Percentiles rank a stretch among this genome's conserved stretches.
Evolutionary conservation across 495 filamentous ascomycete species (phyloP).

Genomic region (Cenococcum geophilum): DNA sequence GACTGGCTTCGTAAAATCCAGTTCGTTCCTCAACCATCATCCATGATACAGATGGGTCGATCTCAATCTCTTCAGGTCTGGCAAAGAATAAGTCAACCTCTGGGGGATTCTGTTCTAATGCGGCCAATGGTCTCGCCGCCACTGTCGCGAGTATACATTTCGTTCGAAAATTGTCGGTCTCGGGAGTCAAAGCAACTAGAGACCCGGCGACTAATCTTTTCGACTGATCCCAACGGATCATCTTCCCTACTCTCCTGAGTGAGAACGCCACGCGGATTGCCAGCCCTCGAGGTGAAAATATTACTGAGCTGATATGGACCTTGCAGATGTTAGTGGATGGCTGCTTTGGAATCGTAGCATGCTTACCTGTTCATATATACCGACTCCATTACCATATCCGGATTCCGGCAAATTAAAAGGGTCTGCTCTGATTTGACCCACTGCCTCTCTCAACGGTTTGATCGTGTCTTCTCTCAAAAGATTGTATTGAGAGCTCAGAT

Average conservation of each 20-base stretch:
- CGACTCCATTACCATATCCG: conserved; percentile 36
- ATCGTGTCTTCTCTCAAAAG: conserved; percentile 45
- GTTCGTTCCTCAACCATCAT: conserved; percentile 69
- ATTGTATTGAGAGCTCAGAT: conserved; percentile 38
- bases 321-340: conserved; percentile 33
- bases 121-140: conserved; percentile 59
- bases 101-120: conserved; percentile 58
- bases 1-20: conserved; percentile 68
- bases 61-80: conserved; percentile 50
- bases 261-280: conserved; percentile 68
- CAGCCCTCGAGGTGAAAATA: conserved; percentile 56
- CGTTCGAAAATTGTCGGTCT: conserved; percentile 55
- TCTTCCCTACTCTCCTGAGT: conserved; percentile 55
- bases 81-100: conserved; percentile 74
- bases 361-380: conserved; percentile 68
- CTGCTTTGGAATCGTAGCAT: neutral
- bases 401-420: conserved; percentile 30
- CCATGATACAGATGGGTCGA: conserved; percentile 66
- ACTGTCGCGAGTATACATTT: conserved; percentile 68
- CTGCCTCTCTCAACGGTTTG: conserved; percentile 38
- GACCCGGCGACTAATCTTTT: conserved; percentile 64
- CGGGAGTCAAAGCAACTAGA: conserved; percentile 64
- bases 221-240: conserved; percentile 71
- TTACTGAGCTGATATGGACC: conserved; percentile 61
- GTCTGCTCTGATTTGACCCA: conserved; percentile 28